Base-by-base conservation (phyloP, 805 yeast genomes). In the Komagataella pseudopastoris region DNA sequence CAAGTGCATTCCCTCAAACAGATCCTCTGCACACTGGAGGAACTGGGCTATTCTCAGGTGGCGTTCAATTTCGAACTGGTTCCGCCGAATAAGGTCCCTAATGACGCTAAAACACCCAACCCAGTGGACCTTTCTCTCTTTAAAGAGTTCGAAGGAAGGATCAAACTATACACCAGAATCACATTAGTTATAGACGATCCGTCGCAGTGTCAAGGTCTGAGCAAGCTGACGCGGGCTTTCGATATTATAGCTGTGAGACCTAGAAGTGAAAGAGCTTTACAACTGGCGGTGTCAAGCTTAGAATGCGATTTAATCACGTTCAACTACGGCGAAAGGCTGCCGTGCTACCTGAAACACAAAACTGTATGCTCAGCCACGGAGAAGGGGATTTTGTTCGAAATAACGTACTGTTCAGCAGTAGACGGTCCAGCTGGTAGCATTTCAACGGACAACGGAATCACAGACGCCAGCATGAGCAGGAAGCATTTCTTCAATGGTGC, bases 161-260 rank as follows among this genome's bases (percentile, higher is more conserved):
- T 55, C n/a, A 72, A 71, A 52, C 59, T 85, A 7, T 85, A 78
- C 58, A 76, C 89, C 1, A 69, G 99, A 52, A 72, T 87, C 23
- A 93, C 98, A 0, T 60, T 93, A 6, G 70, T 80, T 10, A 75
- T 90, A 7, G 85, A 80, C 54, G 96, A 89, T 55, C 83, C 91
- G 1, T 72, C 88, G 6, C 85, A 85, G 56, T 80, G 85, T 46
- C 91, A 83, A 58, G 79, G 77, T 23, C 65, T 83, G 36, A 67
- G 78, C 46, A 69, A 74, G 56, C 56, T 63, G 23, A 62, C 61
- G 49, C 64, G 58, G 47, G 63, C 70, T 8, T 93, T 85, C 62
- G 98, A 93, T 63, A 65, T 93, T 2, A 72, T 93, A 6, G 87
- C 96, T 0, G 82, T 91, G 1, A 77, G 81, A 56, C 99, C 99